Evolutionary conservation across 1,284 basidiomycete genomes (phyloP).

Genomic region (Papiliotrema nemorosa): DNA sequence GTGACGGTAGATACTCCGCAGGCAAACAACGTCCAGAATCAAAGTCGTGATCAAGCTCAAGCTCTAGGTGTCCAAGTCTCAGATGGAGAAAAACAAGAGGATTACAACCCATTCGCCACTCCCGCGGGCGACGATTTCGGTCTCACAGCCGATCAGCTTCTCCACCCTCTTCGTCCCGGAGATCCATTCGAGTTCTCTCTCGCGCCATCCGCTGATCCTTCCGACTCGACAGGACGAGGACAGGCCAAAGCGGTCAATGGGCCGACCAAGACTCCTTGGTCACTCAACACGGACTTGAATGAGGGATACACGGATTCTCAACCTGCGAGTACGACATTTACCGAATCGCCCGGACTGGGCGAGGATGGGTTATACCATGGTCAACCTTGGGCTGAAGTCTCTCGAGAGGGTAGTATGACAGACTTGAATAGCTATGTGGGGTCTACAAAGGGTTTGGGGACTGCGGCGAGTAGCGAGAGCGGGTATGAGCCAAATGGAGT

Average conservation of each 20-base stretch:
- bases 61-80: neutral
- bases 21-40: neutral
- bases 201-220: too few relatives aligned
- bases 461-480: neutral
- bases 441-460: conserved; percentile 4
- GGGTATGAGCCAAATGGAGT: neutral
- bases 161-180: too few relatives aligned
- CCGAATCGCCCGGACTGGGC: conserved; percentile 9
- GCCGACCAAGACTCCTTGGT: neutral
- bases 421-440: conserved; percentile 8
- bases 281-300: neutral
- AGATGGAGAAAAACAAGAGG: neutral
- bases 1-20: neutral
- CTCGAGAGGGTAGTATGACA: conserved; percentile 5
- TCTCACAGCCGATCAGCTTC: too few relatives aligned
- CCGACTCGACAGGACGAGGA: too few relatives aligned
- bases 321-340: neutral
- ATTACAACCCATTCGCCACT: too few relatives aligned
- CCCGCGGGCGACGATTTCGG: too few relatives aligned
- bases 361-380: conserved; percentile 6
- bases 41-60: neutral
- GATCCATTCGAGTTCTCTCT: too few relatives aligned
- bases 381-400: neutral
- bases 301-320: neutral
- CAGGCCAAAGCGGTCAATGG: too few relatives aligned